These are phyloP conservation scores for Borealophlyctis nickersoniae DNA, from an alignment of 192 early-diverging fungal genomes.

Conservation along the genomic window DNA sequence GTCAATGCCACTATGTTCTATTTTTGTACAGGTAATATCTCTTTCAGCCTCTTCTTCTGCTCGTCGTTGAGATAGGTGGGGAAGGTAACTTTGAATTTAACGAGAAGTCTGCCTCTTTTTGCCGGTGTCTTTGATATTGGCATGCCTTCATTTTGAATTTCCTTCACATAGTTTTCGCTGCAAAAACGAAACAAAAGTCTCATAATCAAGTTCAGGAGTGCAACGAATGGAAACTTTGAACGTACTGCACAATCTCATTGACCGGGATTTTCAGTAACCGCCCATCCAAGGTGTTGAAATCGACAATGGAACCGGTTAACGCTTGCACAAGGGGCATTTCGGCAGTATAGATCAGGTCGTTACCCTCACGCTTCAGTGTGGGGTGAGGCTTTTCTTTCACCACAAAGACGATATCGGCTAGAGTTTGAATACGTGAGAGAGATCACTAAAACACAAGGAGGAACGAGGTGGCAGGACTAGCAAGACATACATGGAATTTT, in stretches of 20 bases:
- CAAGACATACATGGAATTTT: constrained; percentile 44
- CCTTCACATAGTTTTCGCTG: constrained; percentile 17
- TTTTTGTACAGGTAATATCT: constrained; percentile 21
- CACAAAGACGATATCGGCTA: constrained; percentile 47
- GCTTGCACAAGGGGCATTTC: constrained; percentile 47
- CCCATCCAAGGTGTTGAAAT: constrained; percentile 49
- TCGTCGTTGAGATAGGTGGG: constrained; percentile 43
- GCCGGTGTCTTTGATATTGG: constrained; percentile 39
- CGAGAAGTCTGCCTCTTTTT: constrained; percentile 37
- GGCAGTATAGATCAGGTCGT: constrained; percentile 41
- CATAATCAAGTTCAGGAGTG: background rate
- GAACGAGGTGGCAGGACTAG: no score
- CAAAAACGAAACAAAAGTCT: background rate
- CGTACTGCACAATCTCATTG: constrained; percentile 52
- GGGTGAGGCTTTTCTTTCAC: constrained; percentile 46
- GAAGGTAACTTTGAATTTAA: constrained; percentile 45
- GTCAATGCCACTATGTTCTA: background rate
- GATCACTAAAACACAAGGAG: no score
- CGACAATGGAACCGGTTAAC: constrained; percentile 41
- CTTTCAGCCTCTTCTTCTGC: constrained; percentile 45
- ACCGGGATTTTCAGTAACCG: constrained; percentile 51
- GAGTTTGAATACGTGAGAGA: background rate
- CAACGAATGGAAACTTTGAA: constrained; percentile 1
- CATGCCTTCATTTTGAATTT: constrained; percentile 51
- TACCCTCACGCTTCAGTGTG: constrained; percentile 42